Evolutionary conservation across 306 rosid species (phyloP), one percentile per base, ranked within the genome.

Genomic region (Cercis canadensis): DNA sequence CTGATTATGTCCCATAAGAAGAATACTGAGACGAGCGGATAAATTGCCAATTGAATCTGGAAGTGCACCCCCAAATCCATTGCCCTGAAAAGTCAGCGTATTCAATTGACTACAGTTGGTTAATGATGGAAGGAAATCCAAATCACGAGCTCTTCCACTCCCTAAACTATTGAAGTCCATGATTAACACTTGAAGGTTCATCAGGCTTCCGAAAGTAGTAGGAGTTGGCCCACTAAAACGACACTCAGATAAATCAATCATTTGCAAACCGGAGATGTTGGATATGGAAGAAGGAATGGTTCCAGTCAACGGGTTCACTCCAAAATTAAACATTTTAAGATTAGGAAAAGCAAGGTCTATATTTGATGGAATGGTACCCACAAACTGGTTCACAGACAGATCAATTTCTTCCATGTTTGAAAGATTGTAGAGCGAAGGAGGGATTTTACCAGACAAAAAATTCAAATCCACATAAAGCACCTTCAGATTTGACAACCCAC

Each of bases 401-500:
- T 8, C 46, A 41, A 78, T 7, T 14, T 0, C 0, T 51, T 31
- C 14, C 14, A 78, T 50, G 3, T 65, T 57, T 5, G 82, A 71
- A 64, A 78, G 74, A 29, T 78, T 78, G 13, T 78, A 78, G 14
- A 72, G 52, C 17, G 78, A 65, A 65, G 11, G 15, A 50, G 82
- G 70, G 1, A 78, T 37, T 32, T 2, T n/a, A 18, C 70, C 78
- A 0, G 69, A 65, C 7, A 78, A 40, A 7, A 0, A 41, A 50
- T 78, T 78, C 11, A 0, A 0, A 5, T 31, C 53, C 3, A 71
- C 10, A 14, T 6, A 1, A 31, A 78, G 45, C 7, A 0, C 1
- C 8, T 40, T 18, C 65, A 78, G 50, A 78, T 53, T 65, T 57
- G 69, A 58, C 41, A 78, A 41, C 52, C 14, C 16, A 24, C 82